phyloP scores from a whole-genome alignment of 768 basidiomycete species.

The Tubosaeta sp. region DNA sequence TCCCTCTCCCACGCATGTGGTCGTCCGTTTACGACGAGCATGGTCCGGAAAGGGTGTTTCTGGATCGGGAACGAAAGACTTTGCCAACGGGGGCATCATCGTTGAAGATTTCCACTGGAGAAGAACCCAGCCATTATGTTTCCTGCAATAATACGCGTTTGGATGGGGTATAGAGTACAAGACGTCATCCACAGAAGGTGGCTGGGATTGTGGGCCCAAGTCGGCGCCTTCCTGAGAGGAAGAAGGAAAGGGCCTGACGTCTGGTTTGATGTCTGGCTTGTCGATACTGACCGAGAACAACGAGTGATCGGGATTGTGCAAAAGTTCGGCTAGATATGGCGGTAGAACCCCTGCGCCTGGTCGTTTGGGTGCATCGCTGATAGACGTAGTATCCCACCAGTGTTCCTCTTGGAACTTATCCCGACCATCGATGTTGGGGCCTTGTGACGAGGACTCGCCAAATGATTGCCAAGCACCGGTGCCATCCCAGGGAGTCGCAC shows the following conservation, averaged over 20 bases:
- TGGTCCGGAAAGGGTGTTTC: conserved; percentile 53
- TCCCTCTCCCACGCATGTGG: conserved; percentile 50
- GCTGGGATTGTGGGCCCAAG: conserved; percentile 12
- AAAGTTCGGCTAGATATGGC: conserved; percentile 57
- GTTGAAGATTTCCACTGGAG: conserved; percentile 64
- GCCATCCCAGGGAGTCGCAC: conserved; percentile 24
- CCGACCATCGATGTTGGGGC: conserved; percentile 56
- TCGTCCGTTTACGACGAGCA: conserved; percentile 41
- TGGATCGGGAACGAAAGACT: conserved; percentile 42
- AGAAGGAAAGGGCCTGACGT: conserved; percentile 22
- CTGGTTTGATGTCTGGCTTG: conserved; percentile 34
- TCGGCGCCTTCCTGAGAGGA: conserved; percentile 19
- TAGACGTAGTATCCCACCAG: conserved; percentile 62
- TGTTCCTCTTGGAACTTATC: conserved; percentile 53
- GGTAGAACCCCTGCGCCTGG: conserved; percentile 73
- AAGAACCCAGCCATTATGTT: conserved; percentile 81
- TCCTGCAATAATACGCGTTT: conserved; percentile 77
- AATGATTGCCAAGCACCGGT: conserved; percentile 23
- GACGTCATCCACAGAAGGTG: conserved; percentile 60
- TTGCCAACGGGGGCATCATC: conserved; percentile 56
- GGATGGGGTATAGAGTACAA: conserved; percentile 74
- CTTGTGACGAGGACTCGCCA: conserved; percentile 22
- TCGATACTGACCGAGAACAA: conserved; percentile 56
- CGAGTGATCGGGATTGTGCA: conserved; percentile 72
- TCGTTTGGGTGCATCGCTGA: conserved; percentile 42